Conservation (phyloP, 192 early-diverging fungal species). For the Rhizophagus sp. region DNA sequence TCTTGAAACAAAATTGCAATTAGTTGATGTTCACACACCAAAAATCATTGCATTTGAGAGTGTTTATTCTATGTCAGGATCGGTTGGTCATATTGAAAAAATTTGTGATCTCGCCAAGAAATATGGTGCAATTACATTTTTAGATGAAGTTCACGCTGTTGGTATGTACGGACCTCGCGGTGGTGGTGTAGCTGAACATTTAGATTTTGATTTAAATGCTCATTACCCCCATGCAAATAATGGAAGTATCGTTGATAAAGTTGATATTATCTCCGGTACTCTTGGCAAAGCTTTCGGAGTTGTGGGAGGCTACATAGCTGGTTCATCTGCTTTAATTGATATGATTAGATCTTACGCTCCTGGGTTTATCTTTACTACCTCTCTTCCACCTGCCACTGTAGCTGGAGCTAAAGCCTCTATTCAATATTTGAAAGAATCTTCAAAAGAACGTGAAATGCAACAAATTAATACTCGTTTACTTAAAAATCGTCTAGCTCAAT, state of each 20-base stretch:
- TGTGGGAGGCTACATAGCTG: conserved; percentile 97
- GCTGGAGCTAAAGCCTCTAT: conserved; percentile 92
- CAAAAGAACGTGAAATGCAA: conserved; percentile 85
- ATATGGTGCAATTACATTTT: conserved; percentile 95
- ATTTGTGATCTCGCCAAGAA: conserved; percentile 88
- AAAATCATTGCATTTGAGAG: conserved; percentile 97
- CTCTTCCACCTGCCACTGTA: conserved; percentile 90
- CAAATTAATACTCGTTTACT: conserved; percentile 90
- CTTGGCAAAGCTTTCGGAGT: conserved; percentile 97
- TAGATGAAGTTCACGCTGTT: conserved; percentile 99
- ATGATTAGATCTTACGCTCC: conserved; percentile 98
- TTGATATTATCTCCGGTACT: conserved; percentile 96
- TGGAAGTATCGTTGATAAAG: conserved; percentile 74
- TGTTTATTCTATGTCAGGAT: conserved; percentile 97
- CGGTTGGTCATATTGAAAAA: conserved; percentile 88
- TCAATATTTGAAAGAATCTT: conserved; percentile 85
- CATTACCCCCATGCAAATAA: conserved; percentile 45
- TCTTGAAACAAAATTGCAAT: conserved; percentile 81
- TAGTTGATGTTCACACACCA: conserved; percentile 78
- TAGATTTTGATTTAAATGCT: conserved; percentile 77
- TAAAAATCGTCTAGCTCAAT: conserved; percentile 75
- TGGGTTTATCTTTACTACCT: conserved; percentile 99
- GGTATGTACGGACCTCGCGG: conserved; percentile 96
- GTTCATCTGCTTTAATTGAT: conserved; percentile 83
- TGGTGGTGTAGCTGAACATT: conserved; percentile 93